Conservation (phyloP, 2,329 filamentous ascomycete genomes). For the Esteya vermicola region DNA sequence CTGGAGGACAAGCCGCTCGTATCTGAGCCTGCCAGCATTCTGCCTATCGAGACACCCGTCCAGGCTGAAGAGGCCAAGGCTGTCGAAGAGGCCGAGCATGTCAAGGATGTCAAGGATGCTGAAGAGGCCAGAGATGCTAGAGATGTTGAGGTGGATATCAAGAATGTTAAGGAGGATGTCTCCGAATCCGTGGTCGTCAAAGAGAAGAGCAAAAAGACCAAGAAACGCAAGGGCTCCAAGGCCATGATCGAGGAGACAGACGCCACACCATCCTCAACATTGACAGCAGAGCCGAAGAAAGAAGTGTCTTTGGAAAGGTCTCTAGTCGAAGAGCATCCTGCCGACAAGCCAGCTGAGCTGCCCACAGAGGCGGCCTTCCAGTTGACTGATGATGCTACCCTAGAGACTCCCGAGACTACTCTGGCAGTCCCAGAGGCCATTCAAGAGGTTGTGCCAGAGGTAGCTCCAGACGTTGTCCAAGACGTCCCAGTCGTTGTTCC, state of each 20-base stretch:
- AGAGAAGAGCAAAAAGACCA: constrained; percentile 18
- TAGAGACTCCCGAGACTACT: not conserved
- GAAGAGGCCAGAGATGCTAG: too few species aligned
- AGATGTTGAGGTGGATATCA: too few species aligned
- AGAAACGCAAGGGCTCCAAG: constrained; percentile 20
- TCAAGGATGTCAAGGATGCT: not conserved
- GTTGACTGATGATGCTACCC: too few species aligned
- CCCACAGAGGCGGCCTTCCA: too few species aligned
- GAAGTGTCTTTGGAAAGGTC: too few species aligned
- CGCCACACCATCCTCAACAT: constrained; percentile 4
- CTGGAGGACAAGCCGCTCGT: not conserved
- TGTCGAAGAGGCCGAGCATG: not conserved
- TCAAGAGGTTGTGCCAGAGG: too few species aligned
- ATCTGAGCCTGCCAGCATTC: too few species aligned
- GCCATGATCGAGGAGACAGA: not conserved
- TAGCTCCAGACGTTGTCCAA: too few species aligned
- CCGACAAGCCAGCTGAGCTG: not conserved
- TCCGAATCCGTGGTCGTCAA: not conserved
- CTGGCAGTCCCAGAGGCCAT: too few species aligned
- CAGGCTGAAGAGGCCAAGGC: not conserved
- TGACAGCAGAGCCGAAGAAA: not conserved
- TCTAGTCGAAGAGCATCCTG: not conserved
- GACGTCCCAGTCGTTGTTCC: too few species aligned
- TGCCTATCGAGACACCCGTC: too few species aligned
- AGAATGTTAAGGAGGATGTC: not conserved